Evolutionary conservation across 2,329 filamentous ascomycete species (phyloP).

Genomic region (Apiospora saccharicola): DNA sequence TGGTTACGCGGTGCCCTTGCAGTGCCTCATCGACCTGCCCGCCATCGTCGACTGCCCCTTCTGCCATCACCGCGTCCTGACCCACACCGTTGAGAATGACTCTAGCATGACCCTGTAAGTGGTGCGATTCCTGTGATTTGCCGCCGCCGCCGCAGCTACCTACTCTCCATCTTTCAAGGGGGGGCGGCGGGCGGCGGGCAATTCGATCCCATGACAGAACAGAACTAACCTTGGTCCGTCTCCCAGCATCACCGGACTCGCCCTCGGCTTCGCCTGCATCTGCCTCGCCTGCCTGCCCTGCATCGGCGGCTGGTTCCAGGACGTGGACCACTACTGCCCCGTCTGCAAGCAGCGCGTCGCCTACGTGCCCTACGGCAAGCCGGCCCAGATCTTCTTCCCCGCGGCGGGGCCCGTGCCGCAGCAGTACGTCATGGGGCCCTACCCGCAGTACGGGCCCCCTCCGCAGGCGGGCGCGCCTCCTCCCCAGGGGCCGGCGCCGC

Average conservation of each 20-base stretch:
- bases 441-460: not conserved
- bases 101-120: slow-evolving; percentile 31
- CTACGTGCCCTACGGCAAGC: slow-evolving; percentile 11
- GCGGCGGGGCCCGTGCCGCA: not conserved
- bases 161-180: not conserved
- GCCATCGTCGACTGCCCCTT: slow-evolving; percentile 31
- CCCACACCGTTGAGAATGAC: slow-evolving; percentile 27
- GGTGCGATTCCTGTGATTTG: too few relatives aligned
- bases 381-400: slow-evolving; percentile 8
- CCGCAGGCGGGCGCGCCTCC: not conserved
- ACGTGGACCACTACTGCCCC: slow-evolving; percentile 23
- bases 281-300: slow-evolving; percentile 28
- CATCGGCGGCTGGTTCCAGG: slow-evolving; percentile 27
- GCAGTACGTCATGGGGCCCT: slow-evolving; percentile 15
- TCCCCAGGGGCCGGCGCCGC: slow-evolving; percentile 8
- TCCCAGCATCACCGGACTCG: slow-evolving; percentile 26
- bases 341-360: slow-evolving; percentile 21
- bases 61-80: slow-evolving; percentile 27
- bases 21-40: slow-evolving; percentile 13
- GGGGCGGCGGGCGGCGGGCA: too few relatives aligned
- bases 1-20: not conserved
- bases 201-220: not conserved
- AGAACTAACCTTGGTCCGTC: not conserved
- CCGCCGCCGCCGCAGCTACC: not conserved
- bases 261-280: slow-evolving; percentile 26